These are phyloP conservation scores for Penicillium canescens DNA, from an alignment of 495 filamentous ascomycete species.

Conservation along the genomic window DNA sequence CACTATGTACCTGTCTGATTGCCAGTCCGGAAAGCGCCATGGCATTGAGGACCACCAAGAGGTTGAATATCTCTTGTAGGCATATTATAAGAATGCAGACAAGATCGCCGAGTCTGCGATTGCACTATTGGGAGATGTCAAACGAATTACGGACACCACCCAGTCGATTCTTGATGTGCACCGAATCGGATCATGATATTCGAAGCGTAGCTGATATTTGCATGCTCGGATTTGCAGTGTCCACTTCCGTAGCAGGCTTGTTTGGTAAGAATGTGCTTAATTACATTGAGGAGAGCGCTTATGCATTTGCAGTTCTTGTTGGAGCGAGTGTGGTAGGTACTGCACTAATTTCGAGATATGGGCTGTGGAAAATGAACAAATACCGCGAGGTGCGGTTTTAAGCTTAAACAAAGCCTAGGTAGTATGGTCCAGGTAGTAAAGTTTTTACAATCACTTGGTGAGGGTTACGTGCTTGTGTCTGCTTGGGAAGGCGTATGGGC, in stretches of 20 bases:
- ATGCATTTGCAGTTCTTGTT: slow-evolving; percentile 25
- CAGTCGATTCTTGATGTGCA: slow-evolving; percentile 30
- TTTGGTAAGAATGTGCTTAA: slow-evolving; percentile 40
- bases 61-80: slow-evolving; percentile 37
- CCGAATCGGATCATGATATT: slow-evolving; percentile 38
- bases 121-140: slow-evolving; percentile 23
- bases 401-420: background rate
- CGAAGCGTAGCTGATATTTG: slow-evolving; percentile 32
- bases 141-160: slow-evolving; percentile 26
- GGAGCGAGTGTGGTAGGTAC: slow-evolving; percentile 17
- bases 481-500: background rate
- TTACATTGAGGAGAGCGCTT: slow-evolving; percentile 26
- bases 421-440: no score
- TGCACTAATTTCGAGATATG: slow-evolving; percentile 17
- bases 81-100: slow-evolving; percentile 34
- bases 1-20: slow-evolving; percentile 45
- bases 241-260: slow-evolving; percentile 32
- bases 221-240: slow-evolving; percentile 30
- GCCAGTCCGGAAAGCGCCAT: slow-evolving; percentile 31
- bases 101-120: slow-evolving; percentile 25
- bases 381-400: slow-evolving; percentile 23
- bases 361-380: slow-evolving; percentile 22
- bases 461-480: no score
- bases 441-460: no score
- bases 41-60: slow-evolving; percentile 30